Base-by-base conservation (phyloP, 148 eudicot genomes). In the Arbutus unedo region DNA sequence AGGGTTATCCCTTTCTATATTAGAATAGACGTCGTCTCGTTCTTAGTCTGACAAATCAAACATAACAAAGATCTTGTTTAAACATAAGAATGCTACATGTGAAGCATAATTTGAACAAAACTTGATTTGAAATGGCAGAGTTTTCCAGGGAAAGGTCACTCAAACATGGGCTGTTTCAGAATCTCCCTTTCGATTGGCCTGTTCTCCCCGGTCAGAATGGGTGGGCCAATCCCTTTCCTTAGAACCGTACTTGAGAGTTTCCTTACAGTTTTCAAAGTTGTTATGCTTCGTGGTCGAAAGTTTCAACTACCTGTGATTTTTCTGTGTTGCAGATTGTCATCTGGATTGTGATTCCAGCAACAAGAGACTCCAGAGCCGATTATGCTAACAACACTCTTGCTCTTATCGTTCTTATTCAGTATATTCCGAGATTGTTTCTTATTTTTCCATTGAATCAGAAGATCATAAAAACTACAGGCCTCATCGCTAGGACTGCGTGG, bases 401-500 rank as follows among this genome's bases (percentile, higher is more conserved):
- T 31, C 90, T 96, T 25, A 92, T 96, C 13, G 94, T 96, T 48
- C 90, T 96, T 4, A 76, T 94, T 68, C 99, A 96, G 78, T 96
- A 92, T 76, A 88, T 96, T 43, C 99, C 98, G 1, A 84, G 98
- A 77, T 87, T 93, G 72, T 94, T 92, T 72, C 89, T 94, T 41
- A 93, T 96, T 79, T 92, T 93, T 81, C 99, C 99, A 6, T 79
- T 96, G 54, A 93, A 94, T 56, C 87, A 88, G 76, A 83, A 88
- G 87, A 96, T 96, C 8, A 91, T 96, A 6, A 94, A 92, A 85
- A 87, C 95, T 7, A 94, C 99, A 0, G 99, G 98, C 6, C 90
- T 93, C 38, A 89, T 96, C n/a, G 91, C 96, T 5, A 93, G 89
- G 83, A 96, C 97, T 56, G 97, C 99, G 55, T 96, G 97, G 98